These are phyloP conservation scores for Cyberlindnera euphorbiiphila DNA, from an alignment of 805 yeast species.

Conservation along the genomic window DNA sequence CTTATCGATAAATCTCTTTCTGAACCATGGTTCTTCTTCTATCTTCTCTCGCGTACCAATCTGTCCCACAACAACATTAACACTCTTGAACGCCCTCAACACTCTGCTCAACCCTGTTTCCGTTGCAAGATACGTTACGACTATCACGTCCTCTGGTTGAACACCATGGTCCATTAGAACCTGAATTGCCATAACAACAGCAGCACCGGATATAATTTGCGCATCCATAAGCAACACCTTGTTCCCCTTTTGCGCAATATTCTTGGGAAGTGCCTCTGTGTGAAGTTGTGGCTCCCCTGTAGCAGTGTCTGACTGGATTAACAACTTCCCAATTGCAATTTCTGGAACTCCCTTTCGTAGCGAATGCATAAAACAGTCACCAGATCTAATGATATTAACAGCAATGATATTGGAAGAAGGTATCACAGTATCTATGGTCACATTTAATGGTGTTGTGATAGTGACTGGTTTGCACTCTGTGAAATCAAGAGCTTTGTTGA, in stretches of 20 bases:
- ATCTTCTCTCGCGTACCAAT: slow-evolving; percentile 46
- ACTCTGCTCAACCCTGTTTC: slow-evolving; percentile 75
- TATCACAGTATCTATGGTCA: slow-evolving; percentile 27
- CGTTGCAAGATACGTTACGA: slow-evolving; percentile 72
- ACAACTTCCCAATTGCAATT: slow-evolving; percentile 72
- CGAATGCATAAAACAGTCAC: slow-evolving; percentile 86
- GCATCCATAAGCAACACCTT: slow-evolving; percentile 76
- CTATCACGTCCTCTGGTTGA: slow-evolving; percentile 52
- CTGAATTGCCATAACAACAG: slow-evolving; percentile 90
- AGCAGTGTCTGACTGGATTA: slow-evolving; percentile 80
- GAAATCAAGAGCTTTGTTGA: slow-evolving; percentile 64
- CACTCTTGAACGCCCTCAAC: slow-evolving; percentile 58
- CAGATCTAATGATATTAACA: slow-evolving; percentile 80
- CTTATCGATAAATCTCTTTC: slow-evolving; percentile 67
- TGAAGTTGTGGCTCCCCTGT: slow-evolving; percentile 96
- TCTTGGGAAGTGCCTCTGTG: slow-evolving; percentile 64
- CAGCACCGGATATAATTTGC: slow-evolving; percentile 88
- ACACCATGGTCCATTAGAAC: slow-evolving; percentile 82
- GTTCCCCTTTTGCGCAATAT: slow-evolving; percentile 23
- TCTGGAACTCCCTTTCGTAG: slow-evolving; percentile 74
- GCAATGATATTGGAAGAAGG: slow-evolving; percentile 54
- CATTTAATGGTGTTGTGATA: slow-evolving; percentile 41
- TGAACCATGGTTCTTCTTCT: slow-evolving; percentile 56
- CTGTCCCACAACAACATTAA: slow-evolving; percentile 66
- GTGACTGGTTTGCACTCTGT: slow-evolving; percentile 33